Base-by-base conservation (phyloP, 257 asterid species). In the Solanum appendiculatum region DNA sequence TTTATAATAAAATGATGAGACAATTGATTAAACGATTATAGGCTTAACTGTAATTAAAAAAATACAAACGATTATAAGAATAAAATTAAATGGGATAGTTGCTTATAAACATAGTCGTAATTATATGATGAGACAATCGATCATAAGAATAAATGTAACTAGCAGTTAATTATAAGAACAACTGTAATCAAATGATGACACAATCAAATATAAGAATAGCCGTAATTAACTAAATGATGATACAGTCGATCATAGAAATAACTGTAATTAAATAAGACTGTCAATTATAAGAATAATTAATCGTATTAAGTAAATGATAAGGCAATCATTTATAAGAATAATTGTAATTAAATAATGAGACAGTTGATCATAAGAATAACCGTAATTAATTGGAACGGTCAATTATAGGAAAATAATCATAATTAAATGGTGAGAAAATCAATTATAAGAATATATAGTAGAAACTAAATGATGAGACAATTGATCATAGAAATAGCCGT, bases 51-150 rank as follows among this genome's bases (percentile, higher is more conserved):
- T n/a, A 63, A 63, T 63, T 66, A 66, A 63, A 63, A 1, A 27
- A 66, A 63, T 7, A 63, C 0, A 1, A 0, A 63, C 16, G 16
- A 63, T 25, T 5, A 16, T 69, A 16, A 63, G n/a, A 15, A 69
- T 31, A 31, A 33, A 33, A 33, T 29, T 29, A 29, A 29, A 68
- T 31, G 39, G 5, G 1, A 29, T 3, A 14, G 2, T 5, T 6
- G 7, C 0, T 68, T 27, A 1, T 68, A 12, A 13, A 27, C 0
- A 14, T 31, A 3, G 0, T 7, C 25, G 7, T 16, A 33, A 1
- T 33, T 16, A 69, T 33, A 69, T 69, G 13, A 33, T 33, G 78
- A 69, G 42, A 16, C 7, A 2, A 7, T 31, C 20, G 13, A 31
- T 68, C 23, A 15, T 68, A 68, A 31, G 6, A 68, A 31, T 31